Conservation (phyloP, 2,329 filamentous ascomycete species). For the Dactylonectria macrodidyma region DNA sequence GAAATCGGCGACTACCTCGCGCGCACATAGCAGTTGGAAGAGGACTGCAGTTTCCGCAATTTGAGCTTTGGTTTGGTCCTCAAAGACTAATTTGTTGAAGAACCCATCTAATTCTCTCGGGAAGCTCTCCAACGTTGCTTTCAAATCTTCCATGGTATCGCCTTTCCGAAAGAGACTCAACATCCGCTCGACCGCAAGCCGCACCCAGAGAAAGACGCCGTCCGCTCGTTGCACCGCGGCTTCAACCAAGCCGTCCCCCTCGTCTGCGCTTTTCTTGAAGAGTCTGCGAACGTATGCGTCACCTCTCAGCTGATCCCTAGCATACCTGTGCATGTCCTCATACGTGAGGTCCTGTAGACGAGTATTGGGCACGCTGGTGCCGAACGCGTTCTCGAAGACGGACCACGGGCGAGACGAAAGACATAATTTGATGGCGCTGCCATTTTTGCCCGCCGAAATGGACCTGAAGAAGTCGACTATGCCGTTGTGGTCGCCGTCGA, state of each 20-base stretch:
- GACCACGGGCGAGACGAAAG: constrained; percentile 52
- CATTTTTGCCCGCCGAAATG: constrained; percentile 33
- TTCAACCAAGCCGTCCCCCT: constrained; percentile 27
- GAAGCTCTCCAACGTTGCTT: constrained; percentile 32
- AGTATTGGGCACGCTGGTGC: constrained; percentile 44
- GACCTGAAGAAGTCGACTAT: constrained; percentile 50
- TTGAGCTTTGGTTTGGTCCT: constrained; percentile 38
- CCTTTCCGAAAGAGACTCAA: constrained; percentile 32
- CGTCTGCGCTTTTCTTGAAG: constrained; percentile 23
- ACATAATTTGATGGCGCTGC: constrained; percentile 49
- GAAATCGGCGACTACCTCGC: constrained; percentile 52
- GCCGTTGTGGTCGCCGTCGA: constrained; percentile 48
- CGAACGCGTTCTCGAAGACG: constrained; percentile 47
- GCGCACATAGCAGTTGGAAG: constrained; percentile 50
- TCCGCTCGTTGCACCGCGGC: constrained; percentile 44
- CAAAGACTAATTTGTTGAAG: constrained; percentile 51
- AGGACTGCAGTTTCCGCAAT: constrained; percentile 44
- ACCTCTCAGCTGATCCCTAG: constrained; percentile 37
- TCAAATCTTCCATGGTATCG: constrained; percentile 20
- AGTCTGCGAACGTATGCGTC: constrained; percentile 33
- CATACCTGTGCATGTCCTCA: constrained; percentile 48
- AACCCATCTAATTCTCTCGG: constrained; percentile 48
- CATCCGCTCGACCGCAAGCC: constrained; percentile 49
- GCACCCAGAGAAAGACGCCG: constrained; percentile 55
- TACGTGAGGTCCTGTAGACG: constrained; percentile 47